A percentile compares a stretch with the other conserved stretches of the same genome.
Conservation (phyloP, 805 yeast genomes). For the Tetrapisispora taiwanensis region DNA sequence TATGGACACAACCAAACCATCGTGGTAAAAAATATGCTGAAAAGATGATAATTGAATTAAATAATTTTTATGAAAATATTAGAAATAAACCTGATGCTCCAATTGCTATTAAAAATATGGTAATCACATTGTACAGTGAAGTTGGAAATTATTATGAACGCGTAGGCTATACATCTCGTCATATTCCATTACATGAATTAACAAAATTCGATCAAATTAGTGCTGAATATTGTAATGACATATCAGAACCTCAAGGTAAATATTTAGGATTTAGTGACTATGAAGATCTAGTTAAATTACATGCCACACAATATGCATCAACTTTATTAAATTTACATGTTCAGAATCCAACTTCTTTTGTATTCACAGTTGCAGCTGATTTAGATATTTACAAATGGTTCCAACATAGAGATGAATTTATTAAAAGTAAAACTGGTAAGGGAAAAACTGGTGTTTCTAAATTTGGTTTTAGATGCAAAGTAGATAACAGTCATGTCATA, state of each 20-base stretch:
- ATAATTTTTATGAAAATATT: slow-evolving; percentile 27
- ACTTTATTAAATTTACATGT: slow-evolving; percentile 15
- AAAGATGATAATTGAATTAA: slow-evolving; percentile 34
- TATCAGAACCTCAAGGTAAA: slow-evolving; percentile 9
- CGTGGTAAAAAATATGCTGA: slow-evolving; percentile 51
- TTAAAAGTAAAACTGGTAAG: slow-evolving; percentile 17
- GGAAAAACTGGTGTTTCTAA: slow-evolving; percentile 7
- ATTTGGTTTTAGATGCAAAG: slow-evolving; percentile 25
- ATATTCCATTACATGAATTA: slow-evolving; percentile 31
- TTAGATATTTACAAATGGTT: slow-evolving; percentile 35
- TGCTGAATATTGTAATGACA: slow-evolving; percentile 8
- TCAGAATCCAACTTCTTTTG: slow-evolving; percentile 14
- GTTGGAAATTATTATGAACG: slow-evolving; percentile 56
- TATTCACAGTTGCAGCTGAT: slow-evolving; percentile 31
- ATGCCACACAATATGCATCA: slow-evolving; percentile 15
- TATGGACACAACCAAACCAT: slow-evolving; percentile 38
- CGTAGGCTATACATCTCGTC: slow-evolving; percentile 47
- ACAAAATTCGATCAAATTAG: slow-evolving; percentile 16
- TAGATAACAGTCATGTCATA: slow-evolving; percentile 29
- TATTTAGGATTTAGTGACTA: slow-evolving; percentile 27
- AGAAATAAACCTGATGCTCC: slow-evolving; percentile 13
- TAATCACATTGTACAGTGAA: slow-evolving; percentile 56
- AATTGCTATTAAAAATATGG: slow-evolving; percentile 24
- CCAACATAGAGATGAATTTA: slow-evolving; percentile 30
- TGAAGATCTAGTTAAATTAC: slow-evolving; percentile 22